Base-by-base conservation (phyloP, 805 yeast species). In the Saccharomycopsis amapae region DNA sequence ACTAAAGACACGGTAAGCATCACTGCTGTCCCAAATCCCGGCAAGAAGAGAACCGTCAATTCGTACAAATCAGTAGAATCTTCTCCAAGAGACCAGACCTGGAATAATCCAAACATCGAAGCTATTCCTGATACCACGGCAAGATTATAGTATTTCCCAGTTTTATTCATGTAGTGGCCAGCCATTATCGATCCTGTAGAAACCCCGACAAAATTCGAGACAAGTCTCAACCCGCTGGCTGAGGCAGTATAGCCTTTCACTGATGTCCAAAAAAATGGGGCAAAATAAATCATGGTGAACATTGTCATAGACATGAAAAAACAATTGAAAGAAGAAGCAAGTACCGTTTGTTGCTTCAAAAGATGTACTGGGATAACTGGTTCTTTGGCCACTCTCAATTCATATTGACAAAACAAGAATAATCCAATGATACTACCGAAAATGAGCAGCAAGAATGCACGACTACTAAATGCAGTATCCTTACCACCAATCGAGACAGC, bases 281-380 rank as follows among this genome's bases (percentile, higher is more conserved):
- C 69, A 61, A 79, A 85, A 63, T 71, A 86, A 45, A 85, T 58
- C 52, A 71, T 69, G 1, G 87, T 66, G 58, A 74, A 83, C 15
- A 74, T 72, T 1, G 78, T 71, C 83, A 85, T 84, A 4, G 86
- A 77, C 60, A 72, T 68, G 54, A 83, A 79, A 77, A 85, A 78
- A 60, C 80, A 81, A 37, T 81, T 71, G 46, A 84, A 63, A 0
- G 87, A 78, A 0, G 85, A 78, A 7, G 81, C 71, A 28, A 79
- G 59, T 17, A 85, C 73, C 0, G 90, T 81, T 51, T 79, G 67
- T 53, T 77, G 71, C 5, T 64, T 62, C 53, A 83, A 63, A 41
- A 84, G 61, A n/a, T 66, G 62, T 32, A 83, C 66, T 1, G 90
- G 89, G 44, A 83, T 67, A 15, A 81, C 75, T 1, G 93, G 90